Conservation (phyloP, 768 basidiomycete species). For the Mycena amicta region DNA sequence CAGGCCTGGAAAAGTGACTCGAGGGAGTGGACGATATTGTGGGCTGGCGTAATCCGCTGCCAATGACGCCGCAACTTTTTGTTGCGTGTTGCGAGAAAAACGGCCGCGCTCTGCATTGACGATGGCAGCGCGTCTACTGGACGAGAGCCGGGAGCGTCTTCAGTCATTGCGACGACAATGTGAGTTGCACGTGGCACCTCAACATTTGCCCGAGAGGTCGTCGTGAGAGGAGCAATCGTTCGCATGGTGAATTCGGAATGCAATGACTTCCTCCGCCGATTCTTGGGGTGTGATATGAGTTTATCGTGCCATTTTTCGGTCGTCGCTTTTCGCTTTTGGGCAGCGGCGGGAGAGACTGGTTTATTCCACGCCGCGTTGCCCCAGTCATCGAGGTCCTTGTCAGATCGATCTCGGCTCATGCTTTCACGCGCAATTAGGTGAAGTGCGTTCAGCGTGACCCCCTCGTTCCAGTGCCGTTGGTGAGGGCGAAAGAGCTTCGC, state of each 20-base stretch:
- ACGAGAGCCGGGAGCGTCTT: background rate
- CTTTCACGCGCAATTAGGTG: conserved; percentile 57
- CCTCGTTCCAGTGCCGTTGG: conserved; percentile 70
- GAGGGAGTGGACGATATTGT: conserved; percentile 42
- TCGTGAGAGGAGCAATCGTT: too few relatives aligned
- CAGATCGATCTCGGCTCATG: conserved; percentile 52
- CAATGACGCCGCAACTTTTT: conserved; percentile 20
- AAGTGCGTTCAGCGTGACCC: conserved; percentile 49
- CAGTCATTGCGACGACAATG: background rate
- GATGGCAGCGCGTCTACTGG: background rate
- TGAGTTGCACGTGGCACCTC: too few relatives aligned
- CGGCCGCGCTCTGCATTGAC: conserved; percentile 14
- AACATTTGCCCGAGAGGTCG: too few relatives aligned
- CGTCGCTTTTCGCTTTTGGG: conserved; percentile 41
- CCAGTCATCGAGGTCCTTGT: conserved; percentile 55
- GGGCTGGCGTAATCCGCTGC: conserved; percentile 34
- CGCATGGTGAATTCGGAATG: conserved; percentile 22
- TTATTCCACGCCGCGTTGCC: conserved; percentile 39
- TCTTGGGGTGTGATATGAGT: conserved; percentile 25
- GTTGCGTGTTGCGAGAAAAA: conserved; percentile 22
- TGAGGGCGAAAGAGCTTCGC: conserved; percentile 62
- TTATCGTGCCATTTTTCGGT: conserved; percentile 46
- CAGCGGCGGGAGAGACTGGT: conserved; percentile 38
- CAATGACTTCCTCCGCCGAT: background rate
- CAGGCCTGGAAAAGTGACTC: conserved; percentile 52